Evolutionary conservation across 164 flowering plant genomes (phyloP).

Genomic region (Macadamia integrifolia): DNA sequence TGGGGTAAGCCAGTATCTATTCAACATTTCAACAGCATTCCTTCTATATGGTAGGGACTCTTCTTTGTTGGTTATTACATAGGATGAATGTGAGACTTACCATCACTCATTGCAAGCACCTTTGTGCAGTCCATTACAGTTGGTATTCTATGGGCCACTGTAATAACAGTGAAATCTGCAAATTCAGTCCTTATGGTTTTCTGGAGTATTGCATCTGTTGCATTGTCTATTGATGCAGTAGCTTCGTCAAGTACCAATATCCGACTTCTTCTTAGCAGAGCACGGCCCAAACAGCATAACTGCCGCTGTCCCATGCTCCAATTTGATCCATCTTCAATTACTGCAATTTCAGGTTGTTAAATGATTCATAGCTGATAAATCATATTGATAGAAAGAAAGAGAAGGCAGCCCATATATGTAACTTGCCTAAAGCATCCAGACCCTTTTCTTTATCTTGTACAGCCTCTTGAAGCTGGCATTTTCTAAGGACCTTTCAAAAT

Average conservation of each 20-base stretch:
- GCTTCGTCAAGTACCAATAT: slow-evolving; percentile 76
- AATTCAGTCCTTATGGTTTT: slow-evolving; percentile 52
- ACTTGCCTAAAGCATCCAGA: slow-evolving; percentile 43
- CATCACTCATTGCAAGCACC: slow-evolving; percentile 59
- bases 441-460: slow-evolving; percentile 50
- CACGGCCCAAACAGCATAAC: slow-evolving; percentile 62
- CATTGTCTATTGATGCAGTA: slow-evolving; percentile 73
- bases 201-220: slow-evolving; percentile 58
- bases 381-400: background rate
- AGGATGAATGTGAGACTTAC: slow-evolving; percentile 19
- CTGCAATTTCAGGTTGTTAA: slow-evolving; percentile 23
- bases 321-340: slow-evolving; percentile 59
- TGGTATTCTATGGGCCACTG: slow-evolving; percentile 71
- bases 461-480: slow-evolving; percentile 61
- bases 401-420: background rate
- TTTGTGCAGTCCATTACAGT: slow-evolving; percentile 66
- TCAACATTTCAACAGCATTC: too few relatives aligned
- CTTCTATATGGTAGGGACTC: too few relatives aligned
- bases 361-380: background rate
- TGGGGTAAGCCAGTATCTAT: too few relatives aligned
- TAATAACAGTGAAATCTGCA: slow-evolving; percentile 59
- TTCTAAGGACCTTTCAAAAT: slow-evolving; percentile 47
- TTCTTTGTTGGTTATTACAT: too few relatives aligned
- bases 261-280: slow-evolving; percentile 48
- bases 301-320: slow-evolving; percentile 88